Evolutionary conservation across 257 asterid genomes (phyloP).

Genomic region (Perilla frutescens): DNA sequence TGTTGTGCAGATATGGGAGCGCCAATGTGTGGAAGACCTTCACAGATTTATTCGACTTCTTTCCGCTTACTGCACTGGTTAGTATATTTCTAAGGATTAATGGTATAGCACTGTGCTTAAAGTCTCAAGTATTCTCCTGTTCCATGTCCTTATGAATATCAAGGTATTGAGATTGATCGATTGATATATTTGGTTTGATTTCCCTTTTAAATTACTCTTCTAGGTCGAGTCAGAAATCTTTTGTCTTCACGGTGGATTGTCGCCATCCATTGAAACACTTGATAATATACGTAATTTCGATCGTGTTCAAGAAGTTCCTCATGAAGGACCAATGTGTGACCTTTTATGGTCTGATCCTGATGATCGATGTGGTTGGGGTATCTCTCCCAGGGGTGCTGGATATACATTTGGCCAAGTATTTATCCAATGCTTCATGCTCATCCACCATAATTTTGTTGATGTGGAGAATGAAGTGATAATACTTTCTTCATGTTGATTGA

Average conservation of each 20-base stretch:
- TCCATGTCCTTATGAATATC: constrained; percentile 4
- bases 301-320: constrained; percentile 93
- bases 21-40: constrained; percentile 86
- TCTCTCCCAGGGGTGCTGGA: constrained; percentile 92
- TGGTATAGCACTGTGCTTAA: background rate
- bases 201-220: constrained; percentile 15
- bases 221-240: constrained; percentile 89
- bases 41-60: constrained; percentile 76
- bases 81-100: constrained; percentile 37
- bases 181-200: background rate
- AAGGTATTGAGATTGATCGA: background rate
- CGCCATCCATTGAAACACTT: constrained; percentile 81
- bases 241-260: constrained; percentile 86
- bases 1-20: constrained; percentile 67
- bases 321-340: constrained; percentile 89
- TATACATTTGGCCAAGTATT: constrained; percentile 85
- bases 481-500: constrained; percentile 27
- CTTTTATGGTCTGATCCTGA: constrained; percentile 92
- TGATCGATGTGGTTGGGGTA: constrained; percentile 91
- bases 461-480: constrained; percentile 21
- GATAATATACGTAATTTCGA: constrained; percentile 76
- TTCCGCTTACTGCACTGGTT: constrained; percentile 87
- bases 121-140: constrained; percentile 1
- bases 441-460: background rate
- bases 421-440: constrained; percentile 18